Evolutionary conservation across 1,284 basidiomycete species (phyloP).

Genomic region (Schizophyllum commune): DNA sequence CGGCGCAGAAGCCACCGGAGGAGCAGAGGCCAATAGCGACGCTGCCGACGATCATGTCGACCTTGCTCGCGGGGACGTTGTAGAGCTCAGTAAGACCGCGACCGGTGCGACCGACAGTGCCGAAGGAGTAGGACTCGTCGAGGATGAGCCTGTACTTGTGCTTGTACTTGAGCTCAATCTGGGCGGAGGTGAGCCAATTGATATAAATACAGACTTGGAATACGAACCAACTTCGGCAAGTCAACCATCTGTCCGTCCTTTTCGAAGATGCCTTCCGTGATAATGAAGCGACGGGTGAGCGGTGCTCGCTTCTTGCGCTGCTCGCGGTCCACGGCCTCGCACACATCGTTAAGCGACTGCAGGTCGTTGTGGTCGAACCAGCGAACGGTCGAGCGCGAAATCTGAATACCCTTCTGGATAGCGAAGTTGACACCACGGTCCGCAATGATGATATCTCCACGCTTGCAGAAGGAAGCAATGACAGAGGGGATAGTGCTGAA

Average conservation of each 20-base stretch:
- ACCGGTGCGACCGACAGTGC: conserved; percentile 87
- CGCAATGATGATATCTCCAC: conserved; percentile 97
- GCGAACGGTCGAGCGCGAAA: conserved; percentile 85
- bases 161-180: conserved; percentile 92
- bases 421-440: conserved; percentile 93
- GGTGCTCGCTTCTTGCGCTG: conserved; percentile 76
- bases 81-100: conserved; percentile 93
- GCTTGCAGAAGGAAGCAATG: conserved; percentile 96
- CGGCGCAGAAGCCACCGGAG: conserved; percentile 93
- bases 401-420: conserved; percentile 96
- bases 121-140: conserved; percentile 93
- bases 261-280: conserved; percentile 97
- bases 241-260: conserved; percentile 90
- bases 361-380: conserved; percentile 98
- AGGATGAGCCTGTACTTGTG: conserved; percentile 95
- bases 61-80: conserved; percentile 79
- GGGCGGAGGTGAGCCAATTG: neutral
- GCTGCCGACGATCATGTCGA: conserved; percentile 82
- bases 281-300: conserved; percentile 89
- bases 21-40: conserved; percentile 82
- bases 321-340: conserved; percentile 82
- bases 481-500: conserved; percentile 92
- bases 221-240: conserved; percentile 79
- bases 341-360: conserved; percentile 82
- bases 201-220: neutral